phyloP scores from a whole-genome alignment of 306 rosid species.

The Malus orientalis region DNA sequence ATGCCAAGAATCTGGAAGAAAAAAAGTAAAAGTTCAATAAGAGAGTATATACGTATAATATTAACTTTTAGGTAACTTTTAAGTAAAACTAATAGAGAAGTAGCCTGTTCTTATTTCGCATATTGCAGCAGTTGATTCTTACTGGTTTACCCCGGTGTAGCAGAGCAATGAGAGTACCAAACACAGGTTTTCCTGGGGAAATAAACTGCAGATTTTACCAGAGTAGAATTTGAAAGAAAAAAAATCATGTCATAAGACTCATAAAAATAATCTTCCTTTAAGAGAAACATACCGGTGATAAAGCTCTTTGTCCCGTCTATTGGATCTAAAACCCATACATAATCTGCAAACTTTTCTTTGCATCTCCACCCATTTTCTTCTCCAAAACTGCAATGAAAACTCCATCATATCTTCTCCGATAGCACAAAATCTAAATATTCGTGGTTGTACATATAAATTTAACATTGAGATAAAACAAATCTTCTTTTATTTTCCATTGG shows the following conservation, averaged over 20 bases:
- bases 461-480: neutral
- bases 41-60: neutral
- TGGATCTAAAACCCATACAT: constrained; percentile 95
- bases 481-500: neutral
- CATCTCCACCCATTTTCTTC: constrained; percentile 97
- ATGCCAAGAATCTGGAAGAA: constrained; percentile 73
- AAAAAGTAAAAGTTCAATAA: neutral
- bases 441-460: constrained; percentile 1
- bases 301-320: constrained; percentile 96
- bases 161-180: constrained; percentile 88
- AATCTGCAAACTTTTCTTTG: constrained; percentile 56
- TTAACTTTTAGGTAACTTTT: neutral
- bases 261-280: neutral
- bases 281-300: constrained; percentile 54
- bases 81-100: neutral
- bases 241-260: neutral
- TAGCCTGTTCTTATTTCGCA: constrained; percentile 1
- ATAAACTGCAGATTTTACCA: constrained; percentile 1
- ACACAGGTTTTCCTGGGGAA: constrained; percentile 79
- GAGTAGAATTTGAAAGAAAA: neutral
- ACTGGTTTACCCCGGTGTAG: constrained; percentile 70
- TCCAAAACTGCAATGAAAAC: constrained; percentile 55
- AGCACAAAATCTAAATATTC: neutral
- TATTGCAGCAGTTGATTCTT: constrained; percentile 25
- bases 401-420: neutral